These are phyloP conservation scores for Zygosaccharomyces gambellarensis DNA, from an alignment of 805 yeast species.

Conservation along the genomic window DNA sequence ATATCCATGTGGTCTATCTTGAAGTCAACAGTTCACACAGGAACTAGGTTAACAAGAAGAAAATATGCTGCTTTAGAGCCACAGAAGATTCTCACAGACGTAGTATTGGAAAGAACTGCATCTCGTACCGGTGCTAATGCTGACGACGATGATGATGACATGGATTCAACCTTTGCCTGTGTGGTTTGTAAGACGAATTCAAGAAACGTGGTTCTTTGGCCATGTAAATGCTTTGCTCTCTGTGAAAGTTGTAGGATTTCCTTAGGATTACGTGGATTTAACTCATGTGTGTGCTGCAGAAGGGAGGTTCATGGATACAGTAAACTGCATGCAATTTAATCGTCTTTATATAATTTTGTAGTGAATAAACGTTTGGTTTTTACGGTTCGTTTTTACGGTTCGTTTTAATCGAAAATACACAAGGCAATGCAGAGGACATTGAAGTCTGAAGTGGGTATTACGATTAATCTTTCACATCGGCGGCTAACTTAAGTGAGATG, in stretches of 20 bases:
- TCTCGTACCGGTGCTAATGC: constrained; percentile 1
- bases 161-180: constrained; percentile 46
- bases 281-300: constrained; percentile 83
- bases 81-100: constrained; percentile 30
- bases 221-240: constrained; percentile 82
- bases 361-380: background rate
- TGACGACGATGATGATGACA: constrained; percentile 18
- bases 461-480: background rate
- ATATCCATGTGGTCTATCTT: constrained; percentile 30
- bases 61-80: constrained; percentile 31
- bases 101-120: constrained; percentile 30
- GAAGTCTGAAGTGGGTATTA: background rate
- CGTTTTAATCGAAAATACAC: no score
- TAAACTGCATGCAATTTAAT: constrained; percentile 33
- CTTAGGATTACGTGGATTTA: constrained; percentile 65
- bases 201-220: constrained; percentile 83
- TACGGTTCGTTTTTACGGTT: background rate
- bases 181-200: constrained; percentile 76
- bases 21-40: constrained; percentile 22
- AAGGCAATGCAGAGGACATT: no score
- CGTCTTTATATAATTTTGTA: background rate
- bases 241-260: constrained; percentile 80
- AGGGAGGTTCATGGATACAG: constrained; percentile 57
- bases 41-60: constrained; percentile 35
- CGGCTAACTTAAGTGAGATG: background rate